Percentiles rank a stretch among this genome's conserved stretches.
phyloP scores from a whole-genome alignment of 305 asterid species.

The Nicotiana rustica region DNA sequence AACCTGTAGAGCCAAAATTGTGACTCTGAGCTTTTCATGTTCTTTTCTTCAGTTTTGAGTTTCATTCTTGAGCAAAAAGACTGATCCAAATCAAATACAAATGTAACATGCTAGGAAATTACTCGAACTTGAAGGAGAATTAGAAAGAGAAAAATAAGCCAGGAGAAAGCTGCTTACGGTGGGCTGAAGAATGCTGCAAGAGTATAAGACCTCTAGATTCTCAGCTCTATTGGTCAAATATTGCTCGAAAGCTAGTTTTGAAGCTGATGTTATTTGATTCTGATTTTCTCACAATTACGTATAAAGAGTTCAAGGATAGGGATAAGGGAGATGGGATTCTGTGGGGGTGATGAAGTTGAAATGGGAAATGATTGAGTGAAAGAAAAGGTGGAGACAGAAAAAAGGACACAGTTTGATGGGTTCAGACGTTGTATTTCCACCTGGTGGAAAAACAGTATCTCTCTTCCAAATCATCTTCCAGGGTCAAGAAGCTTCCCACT shows the following conservation, averaged over 20 bases:
- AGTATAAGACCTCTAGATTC: background rate
- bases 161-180: slow-evolving; percentile 18
- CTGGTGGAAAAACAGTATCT: background rate
- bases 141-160: background rate
- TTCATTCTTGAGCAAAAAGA: slow-evolving; percentile 24
- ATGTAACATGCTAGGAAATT: background rate
- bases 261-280: slow-evolving; percentile 1
- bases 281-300: background rate
- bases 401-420: background rate
- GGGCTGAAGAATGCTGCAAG: background rate
- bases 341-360: slow-evolving; percentile 17
- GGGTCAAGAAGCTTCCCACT: too few species aligned
- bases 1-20: slow-evolving; percentile 29
- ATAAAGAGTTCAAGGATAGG: background rate
- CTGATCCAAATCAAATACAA: slow-evolving; percentile 22
- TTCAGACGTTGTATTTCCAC: background rate
- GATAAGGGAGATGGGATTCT: background rate
- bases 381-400: background rate
- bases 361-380: background rate
- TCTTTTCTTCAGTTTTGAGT: slow-evolving; percentile 6
- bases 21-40: background rate
- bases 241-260: background rate
- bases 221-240: background rate
- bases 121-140: slow-evolving; percentile 9
- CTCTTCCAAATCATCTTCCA: background rate